Percentiles rank a stretch among this genome's conserved stretches.
These are phyloP conservation scores for Aspergillus awamori DNA, from an alignment of 2,329 filamentous ascomycete genomes.

Conservation along the genomic window DNA sequence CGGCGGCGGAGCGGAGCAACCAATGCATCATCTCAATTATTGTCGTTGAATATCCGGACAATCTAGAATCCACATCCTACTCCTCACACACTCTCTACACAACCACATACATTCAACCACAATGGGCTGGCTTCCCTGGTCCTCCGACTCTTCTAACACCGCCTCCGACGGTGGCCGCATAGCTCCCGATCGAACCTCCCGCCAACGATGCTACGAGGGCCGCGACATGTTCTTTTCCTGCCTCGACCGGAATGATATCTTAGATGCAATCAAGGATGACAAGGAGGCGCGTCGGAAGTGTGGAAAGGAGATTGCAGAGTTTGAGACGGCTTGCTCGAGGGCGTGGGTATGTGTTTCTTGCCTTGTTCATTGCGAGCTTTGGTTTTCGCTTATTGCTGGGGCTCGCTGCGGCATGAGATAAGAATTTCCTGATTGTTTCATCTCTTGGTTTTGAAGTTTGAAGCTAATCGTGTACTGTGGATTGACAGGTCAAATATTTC, in stretches of 20 bases:
- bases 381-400: background rate
- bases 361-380: background rate
- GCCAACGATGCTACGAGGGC: constrained; percentile 84
- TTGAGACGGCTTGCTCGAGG: constrained; percentile 82
- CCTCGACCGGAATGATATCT: constrained; percentile 76
- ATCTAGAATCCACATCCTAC: background rate
- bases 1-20: constrained; percentile 15
- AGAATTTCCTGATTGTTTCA: background rate
- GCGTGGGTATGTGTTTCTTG: constrained; percentile 73
- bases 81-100: background rate
- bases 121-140: constrained; percentile 59
- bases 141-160: constrained; percentile 45
- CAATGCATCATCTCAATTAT: background rate
- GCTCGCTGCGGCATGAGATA: background rate
- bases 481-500: constrained; percentile 86
- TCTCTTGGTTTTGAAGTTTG: no score
- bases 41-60: background rate
- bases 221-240: constrained; percentile 88
- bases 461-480: constrained; percentile 16
- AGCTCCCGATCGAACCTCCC: constrained; percentile 82
- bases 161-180: constrained; percentile 64
- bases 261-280: constrained; percentile 70
- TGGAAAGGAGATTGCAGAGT: constrained; percentile 62
- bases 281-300: constrained; percentile 63
- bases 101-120: constrained; percentile 13